phyloP scores from a whole-genome alignment of 495 filamentous ascomycete species.

The Glarea lozoyensis region DNA sequence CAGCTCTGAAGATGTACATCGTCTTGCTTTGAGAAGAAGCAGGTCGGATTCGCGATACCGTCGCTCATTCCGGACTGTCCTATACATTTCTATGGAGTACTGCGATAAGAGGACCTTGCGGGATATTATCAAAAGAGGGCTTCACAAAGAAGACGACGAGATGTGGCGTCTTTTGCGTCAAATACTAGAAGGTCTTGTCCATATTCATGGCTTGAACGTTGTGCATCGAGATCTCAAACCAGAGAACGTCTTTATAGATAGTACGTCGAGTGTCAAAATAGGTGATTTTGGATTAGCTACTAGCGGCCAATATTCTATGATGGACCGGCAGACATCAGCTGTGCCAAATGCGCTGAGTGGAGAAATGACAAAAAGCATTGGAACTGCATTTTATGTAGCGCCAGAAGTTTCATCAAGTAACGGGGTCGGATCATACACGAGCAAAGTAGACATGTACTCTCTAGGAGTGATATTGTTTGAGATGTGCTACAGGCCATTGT shows the following conservation, averaged over 20 bases:
- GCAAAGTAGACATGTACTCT: conserved; percentile 98
- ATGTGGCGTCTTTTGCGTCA: conserved; percentile 88
- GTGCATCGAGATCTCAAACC: conserved; percentile 97
- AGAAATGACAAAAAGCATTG: conserved; percentile 73
- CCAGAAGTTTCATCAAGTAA: conserved; percentile 75
- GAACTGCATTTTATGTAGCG: conserved; percentile 92
- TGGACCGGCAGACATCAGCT: conserved; percentile 58
- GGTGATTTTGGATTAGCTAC: conserved; percentile 96
- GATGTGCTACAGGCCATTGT: conserved; percentile 72
- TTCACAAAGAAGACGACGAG: conserved; percentile 64
- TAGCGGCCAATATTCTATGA: conserved; percentile 60
- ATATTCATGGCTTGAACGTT: conserved; percentile 86
- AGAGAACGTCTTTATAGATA: conserved; percentile 95
- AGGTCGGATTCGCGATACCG: conserved; percentile 17
- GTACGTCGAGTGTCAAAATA: conserved; percentile 80
- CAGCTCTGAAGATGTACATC: conserved; percentile 5
- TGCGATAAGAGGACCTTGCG: conserved; percentile 90
- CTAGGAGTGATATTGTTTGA: conserved; percentile 97
- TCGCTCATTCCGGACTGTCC: conserved; percentile 36
- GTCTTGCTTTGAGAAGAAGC: conserved; percentile 15
- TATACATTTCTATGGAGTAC: conserved; percentile 93
- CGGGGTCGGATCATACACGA: conserved; percentile 62
- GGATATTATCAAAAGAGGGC: conserved; percentile 73
- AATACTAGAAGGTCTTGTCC: conserved; percentile 79
- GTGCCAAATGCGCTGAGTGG: conserved; percentile 37